Evolutionary conservation across 2,329 filamentous ascomycete species (phyloP).

Genomic region (Ramularia endophylla): DNA sequence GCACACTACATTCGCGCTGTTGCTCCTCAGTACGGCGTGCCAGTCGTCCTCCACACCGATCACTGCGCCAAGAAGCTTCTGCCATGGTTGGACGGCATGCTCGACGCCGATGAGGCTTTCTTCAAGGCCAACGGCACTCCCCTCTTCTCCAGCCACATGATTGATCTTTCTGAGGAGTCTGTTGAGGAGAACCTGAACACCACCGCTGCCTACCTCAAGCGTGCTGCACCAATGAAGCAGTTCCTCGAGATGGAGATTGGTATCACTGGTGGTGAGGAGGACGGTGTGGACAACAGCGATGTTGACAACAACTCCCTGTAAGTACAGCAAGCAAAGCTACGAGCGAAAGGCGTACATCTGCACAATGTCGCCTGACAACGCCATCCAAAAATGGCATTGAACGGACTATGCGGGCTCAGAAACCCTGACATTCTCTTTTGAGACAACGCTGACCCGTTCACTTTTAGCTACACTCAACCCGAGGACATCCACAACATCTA

Average conservation of each 20-base stretch:
- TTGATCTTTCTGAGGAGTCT: conserved; percentile 88
- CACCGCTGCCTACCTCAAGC: conserved; percentile 89
- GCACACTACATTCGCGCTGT: conserved; percentile 91
- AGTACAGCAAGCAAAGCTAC: too few relatives aligned
- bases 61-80: conserved; percentile 99
- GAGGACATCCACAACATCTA: conserved; percentile 93
- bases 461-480: conserved; percentile 96
- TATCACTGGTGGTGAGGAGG: conserved; percentile 96
- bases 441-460: too few relatives aligned
- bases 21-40: conserved; percentile 80
- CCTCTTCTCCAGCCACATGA: conserved; percentile 97
- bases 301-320: conserved; percentile 96
- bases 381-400: too few relatives aligned
- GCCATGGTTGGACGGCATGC: conserved; percentile 93
- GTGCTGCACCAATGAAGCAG: conserved; percentile 93
- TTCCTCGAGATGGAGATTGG: conserved; percentile 99
- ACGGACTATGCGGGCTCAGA: too few relatives aligned
- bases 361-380: too few relatives aligned
- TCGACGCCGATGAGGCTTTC: conserved; percentile 88
- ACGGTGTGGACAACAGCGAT: conserved; percentile 97
- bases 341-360: too few relatives aligned
- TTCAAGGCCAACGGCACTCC: conserved; percentile 92
- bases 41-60: conserved; percentile 92
- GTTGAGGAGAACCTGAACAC: conserved; percentile 88
- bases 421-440: too few relatives aligned